A percentile compares a stretch with the other conserved stretches of the same genome.
Conservation (phyloP, 2,329 filamentous ascomycete species). For the Talaromyces albobiverticillius region DNA sequence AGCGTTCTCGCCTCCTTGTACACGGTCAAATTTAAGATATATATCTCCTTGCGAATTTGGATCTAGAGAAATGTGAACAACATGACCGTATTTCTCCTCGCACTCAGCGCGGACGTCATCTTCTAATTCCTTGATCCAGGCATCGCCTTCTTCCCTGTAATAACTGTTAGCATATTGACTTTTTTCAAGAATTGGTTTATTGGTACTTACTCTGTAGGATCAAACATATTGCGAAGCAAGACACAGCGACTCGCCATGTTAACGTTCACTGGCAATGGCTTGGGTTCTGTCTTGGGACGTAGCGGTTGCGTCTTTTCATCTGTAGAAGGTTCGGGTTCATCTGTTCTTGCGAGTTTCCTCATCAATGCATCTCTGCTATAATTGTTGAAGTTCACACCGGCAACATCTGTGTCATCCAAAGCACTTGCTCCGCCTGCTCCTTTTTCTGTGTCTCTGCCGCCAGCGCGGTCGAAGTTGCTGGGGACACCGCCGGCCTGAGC, state of each 20-base stretch:
- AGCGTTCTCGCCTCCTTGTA: conserved; percentile 92
- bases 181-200: background rate
- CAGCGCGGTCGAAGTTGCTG: conserved; percentile 82
- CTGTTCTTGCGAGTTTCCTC: conserved; percentile 95
- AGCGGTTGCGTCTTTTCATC: conserved; percentile 69
- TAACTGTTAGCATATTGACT: background rate
- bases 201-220: conserved; percentile 76
- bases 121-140: conserved; percentile 91
- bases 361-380: conserved; percentile 98
- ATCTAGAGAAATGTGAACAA: conserved; percentile 95
- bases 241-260: conserved; percentile 93
- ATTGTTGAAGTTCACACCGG: conserved; percentile 98
- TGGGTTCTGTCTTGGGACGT: conserved; percentile 75
- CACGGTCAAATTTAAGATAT: conserved; percentile 96
- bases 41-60: conserved; percentile 93
- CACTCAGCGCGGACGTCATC: conserved; percentile 91
- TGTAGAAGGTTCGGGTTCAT: conserved; percentile 65
- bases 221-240: conserved; percentile 92
- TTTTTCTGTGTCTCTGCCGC: conserved; percentile 85
- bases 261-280: conserved; percentile 77
- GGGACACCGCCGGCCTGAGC: conserved; percentile 70
- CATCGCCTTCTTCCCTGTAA: conserved; percentile 74
- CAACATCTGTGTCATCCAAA: conserved; percentile 94
- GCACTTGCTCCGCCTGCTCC: conserved; percentile 84
- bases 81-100: conserved; percentile 91